Conservation (phyloP, 2,329 filamentous ascomycete species). For the Hyphodiscus sp. region DNA sequence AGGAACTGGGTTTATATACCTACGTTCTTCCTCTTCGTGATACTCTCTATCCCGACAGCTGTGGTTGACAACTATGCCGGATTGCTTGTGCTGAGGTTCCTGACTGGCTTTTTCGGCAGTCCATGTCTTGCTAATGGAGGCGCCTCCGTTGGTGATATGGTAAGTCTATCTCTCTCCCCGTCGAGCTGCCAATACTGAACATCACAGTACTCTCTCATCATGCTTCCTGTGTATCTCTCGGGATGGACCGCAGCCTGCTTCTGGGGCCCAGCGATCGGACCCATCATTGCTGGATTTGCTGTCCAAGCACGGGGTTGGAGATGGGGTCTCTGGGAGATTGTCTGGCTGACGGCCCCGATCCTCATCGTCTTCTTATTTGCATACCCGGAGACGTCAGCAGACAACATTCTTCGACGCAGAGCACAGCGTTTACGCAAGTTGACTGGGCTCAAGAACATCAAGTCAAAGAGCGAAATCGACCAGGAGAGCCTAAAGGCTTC, state of each 20-base stretch:
- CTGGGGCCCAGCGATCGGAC: constrained; percentile 47
- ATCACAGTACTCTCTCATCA: constrained; percentile 8
- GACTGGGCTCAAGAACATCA: constrained; percentile 47
- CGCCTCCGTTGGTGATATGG: constrained; percentile 41
- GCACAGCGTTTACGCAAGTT: constrained; percentile 50
- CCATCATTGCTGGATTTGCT: constrained; percentile 51
- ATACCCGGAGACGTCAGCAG: constrained; percentile 54
- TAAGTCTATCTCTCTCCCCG: not conserved
- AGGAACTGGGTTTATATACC: constrained; percentile 60
- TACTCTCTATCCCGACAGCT: constrained; percentile 56
- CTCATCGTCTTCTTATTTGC: constrained; percentile 51
- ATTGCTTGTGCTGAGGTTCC: constrained; percentile 54
- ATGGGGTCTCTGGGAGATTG: constrained; percentile 55
- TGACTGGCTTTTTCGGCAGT: constrained; percentile 56
- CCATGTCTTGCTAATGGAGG: constrained; percentile 54
- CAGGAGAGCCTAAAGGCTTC: constrained; percentile 42
- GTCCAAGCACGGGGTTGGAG: constrained; percentile 51
- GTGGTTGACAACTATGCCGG: constrained; percentile 54
- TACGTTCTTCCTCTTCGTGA: constrained; percentile 61
- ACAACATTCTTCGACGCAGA: constrained; percentile 52
- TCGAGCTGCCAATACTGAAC: not conserved
- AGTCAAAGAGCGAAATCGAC: constrained; percentile 56
- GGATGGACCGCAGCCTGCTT: constrained; percentile 13
- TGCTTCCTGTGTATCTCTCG: constrained; percentile 23
- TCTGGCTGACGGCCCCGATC: constrained; percentile 52